Evolutionary conservation across 306 rosid species (phyloP).

Genomic region (Medicago ruthenica): DNA sequence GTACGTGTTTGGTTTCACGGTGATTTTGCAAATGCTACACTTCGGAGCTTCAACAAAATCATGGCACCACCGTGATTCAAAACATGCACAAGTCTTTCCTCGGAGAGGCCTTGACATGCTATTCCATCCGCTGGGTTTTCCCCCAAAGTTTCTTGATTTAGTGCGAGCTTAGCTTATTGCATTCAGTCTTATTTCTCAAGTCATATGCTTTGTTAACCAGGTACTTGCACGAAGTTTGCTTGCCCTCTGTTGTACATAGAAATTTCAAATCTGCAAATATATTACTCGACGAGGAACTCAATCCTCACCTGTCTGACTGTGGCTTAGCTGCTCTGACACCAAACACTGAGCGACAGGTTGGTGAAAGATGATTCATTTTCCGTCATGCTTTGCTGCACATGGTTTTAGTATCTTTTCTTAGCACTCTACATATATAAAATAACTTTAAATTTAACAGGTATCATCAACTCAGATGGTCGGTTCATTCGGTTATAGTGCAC

Average conservation of each 20-base stretch:
- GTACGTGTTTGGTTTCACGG: no score
- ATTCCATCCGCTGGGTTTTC: background rate
- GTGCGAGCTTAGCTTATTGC: background rate
- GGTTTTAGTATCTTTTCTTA: conserved; percentile 3
- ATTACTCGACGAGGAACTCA: conserved; percentile 91
- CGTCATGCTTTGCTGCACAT: conserved; percentile 21
- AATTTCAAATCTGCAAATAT: conserved; percentile 97
- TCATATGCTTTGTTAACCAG: conserved; percentile 52
- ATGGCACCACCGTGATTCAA: no score
- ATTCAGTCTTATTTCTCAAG: no score
- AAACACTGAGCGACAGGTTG: conserved; percentile 86
- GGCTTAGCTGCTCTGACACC: conserved; percentile 90
- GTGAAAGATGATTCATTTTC: conserved; percentile 25
- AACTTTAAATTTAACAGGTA: conserved; percentile 62
- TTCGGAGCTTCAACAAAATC: no score
- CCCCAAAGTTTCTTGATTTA: conserved; percentile 18
- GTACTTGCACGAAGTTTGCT: conserved; percentile 98
- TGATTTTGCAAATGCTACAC: no score
- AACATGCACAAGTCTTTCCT: conserved; percentile 30
- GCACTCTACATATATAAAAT: conserved; percentile 14
- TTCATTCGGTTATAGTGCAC: conserved; percentile 98
- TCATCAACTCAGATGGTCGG: conserved; percentile 96
- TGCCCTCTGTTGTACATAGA: conserved; percentile 95
- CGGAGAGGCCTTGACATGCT: background rate
- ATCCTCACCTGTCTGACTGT: conserved; percentile 90